phyloP scores from a whole-genome alignment of 2,329 filamentous ascomycete genomes.

The Phoma herbarum region DNA sequence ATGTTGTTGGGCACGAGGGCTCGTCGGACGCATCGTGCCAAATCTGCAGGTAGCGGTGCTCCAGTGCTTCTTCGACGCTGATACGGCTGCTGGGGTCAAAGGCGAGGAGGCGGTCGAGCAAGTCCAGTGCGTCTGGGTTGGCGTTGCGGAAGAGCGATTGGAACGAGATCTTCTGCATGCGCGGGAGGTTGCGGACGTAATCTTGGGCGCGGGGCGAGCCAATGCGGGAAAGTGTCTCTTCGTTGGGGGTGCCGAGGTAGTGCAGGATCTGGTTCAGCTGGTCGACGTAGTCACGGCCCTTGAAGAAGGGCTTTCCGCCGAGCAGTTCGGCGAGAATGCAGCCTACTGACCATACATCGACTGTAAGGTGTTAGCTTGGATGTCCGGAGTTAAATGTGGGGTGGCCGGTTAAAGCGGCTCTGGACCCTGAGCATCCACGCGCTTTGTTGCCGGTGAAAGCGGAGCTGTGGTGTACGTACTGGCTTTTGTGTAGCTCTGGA shows the following conservation, averaged over 20 bases:
- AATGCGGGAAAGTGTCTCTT: slow-evolving; percentile 92
- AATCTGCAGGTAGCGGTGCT: slow-evolving; percentile 95
- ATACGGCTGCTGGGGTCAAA: slow-evolving; percentile 96
- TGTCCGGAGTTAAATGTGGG: slow-evolving; percentile 18
- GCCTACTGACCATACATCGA: slow-evolving; percentile 98
- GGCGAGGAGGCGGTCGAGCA: slow-evolving; percentile 95
- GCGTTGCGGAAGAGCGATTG: slow-evolving; percentile 88
- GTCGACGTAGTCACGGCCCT: slow-evolving; percentile 98
- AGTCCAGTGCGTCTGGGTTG: slow-evolving; percentile 93
- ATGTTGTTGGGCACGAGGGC: slow-evolving; percentile 89
- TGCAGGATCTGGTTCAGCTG: slow-evolving; percentile 99
- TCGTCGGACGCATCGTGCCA: slow-evolving; percentile 99
- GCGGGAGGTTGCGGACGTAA: slow-evolving; percentile 95
- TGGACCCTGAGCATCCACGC: slow-evolving; percentile 9
- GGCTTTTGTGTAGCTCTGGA: slow-evolving; percentile 99
- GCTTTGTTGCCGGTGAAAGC: not conserved
- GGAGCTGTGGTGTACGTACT: slow-evolving; percentile 70
- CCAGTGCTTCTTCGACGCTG: slow-evolving; percentile 91
- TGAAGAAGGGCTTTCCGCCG: slow-evolving; percentile 97
- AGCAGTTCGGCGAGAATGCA: slow-evolving; percentile 97
- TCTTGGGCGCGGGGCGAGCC: slow-evolving; percentile 96
- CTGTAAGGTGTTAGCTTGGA: slow-evolving; percentile 58
- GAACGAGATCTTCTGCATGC: slow-evolving; percentile 94
- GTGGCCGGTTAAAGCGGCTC: slow-evolving; percentile 7
- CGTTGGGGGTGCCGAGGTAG: slow-evolving; percentile 95